A percentile compares a stretch with the other conserved stretches of the same genome.
Conservation (phyloP, 2,329 filamentous ascomycete genomes). For the Hypomyces rosellus region DNA sequence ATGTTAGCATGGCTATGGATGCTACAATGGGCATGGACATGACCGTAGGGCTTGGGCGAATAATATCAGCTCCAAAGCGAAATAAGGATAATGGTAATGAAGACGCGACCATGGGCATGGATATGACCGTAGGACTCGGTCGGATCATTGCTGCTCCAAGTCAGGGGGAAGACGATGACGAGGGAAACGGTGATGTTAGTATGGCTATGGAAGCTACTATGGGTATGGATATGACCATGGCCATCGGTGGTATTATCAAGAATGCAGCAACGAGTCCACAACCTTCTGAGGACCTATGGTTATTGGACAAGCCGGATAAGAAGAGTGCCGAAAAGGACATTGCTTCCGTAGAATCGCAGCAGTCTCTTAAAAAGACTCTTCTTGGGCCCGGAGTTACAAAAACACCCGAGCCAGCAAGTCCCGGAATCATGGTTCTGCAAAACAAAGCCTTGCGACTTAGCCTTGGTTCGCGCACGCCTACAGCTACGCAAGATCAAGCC, state of each 20-base stretch:
- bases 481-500: background rate
- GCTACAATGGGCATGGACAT: constrained; percentile 48
- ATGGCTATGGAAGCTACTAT: constrained; percentile 28
- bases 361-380: constrained; percentile 14
- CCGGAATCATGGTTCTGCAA: constrained; percentile 48
- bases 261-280: constrained; percentile 24
- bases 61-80: constrained; percentile 32
- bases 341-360: constrained; percentile 19
- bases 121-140: constrained; percentile 59
- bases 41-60: constrained; percentile 50
- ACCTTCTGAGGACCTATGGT: constrained; percentile 39
- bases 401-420: constrained; percentile 39
- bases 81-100: constrained; percentile 28
- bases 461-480: constrained; percentile 28
- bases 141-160: constrained; percentile 44
- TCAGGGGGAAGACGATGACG: constrained; percentile 29
- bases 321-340: constrained; percentile 35
- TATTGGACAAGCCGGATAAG: constrained; percentile 54
- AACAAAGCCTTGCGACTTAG: constrained; percentile 45
- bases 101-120: constrained; percentile 49
- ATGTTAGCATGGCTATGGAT: constrained; percentile 14
- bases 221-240: constrained; percentile 63
- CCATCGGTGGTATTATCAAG: constrained; percentile 55
- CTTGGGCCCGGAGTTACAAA: constrained; percentile 26
- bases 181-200: constrained; percentile 16